Conservation (phyloP, 2,329 filamentous ascomycete genomes). For the Metarhizium sp. region DNA sequence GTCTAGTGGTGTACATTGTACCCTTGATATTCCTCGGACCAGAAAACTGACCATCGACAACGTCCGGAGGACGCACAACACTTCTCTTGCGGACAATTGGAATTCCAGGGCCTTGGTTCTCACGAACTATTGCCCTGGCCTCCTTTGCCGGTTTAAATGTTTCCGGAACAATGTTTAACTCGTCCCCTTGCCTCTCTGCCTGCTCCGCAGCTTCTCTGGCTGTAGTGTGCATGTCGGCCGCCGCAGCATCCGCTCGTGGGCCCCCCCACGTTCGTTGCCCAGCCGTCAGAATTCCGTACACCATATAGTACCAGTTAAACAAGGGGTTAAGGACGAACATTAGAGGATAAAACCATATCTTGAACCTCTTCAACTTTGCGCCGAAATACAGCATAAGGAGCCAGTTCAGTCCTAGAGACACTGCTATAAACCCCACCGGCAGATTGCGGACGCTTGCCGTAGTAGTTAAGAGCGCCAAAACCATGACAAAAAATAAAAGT, state of each 20-base stretch:
- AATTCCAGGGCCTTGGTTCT: slow-evolving; percentile 16
- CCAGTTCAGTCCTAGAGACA: slow-evolving; percentile 91
- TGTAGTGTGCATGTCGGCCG: slow-evolving; percentile 66
- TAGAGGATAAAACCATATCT: slow-evolving; percentile 88
- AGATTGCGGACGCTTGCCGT: slow-evolving; percentile 69
- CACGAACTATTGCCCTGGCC: slow-evolving; percentile 28
- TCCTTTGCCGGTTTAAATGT: slow-evolving; percentile 61
- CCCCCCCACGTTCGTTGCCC: slow-evolving; percentile 94
- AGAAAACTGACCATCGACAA: slow-evolving; percentile 70
- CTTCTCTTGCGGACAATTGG: slow-evolving; percentile 39
- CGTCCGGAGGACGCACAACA: slow-evolving; percentile 62
- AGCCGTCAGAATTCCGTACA: slow-evolving; percentile 91
- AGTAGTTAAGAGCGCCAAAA: slow-evolving; percentile 77
- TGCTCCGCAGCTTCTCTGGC: slow-evolving; percentile 76
- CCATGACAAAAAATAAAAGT: slow-evolving; percentile 87
- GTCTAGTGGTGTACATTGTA: not conserved
- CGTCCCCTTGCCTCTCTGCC: slow-evolving; percentile 71
- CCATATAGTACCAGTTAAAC: slow-evolving; percentile 98
- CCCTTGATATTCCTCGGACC: slow-evolving; percentile 35
- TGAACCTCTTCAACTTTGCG: slow-evolving; percentile 74
- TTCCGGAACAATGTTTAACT: slow-evolving; percentile 81
- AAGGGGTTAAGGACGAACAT: slow-evolving; percentile 96
- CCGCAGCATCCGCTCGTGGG: slow-evolving; percentile 78
- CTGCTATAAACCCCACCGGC: slow-evolving; percentile 85
- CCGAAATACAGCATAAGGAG: slow-evolving; percentile 94